These are phyloP conservation scores for Triticum turgidum DNA, from an alignment of 176 grass and related monocot species.

Conservation along the genomic window DNA sequence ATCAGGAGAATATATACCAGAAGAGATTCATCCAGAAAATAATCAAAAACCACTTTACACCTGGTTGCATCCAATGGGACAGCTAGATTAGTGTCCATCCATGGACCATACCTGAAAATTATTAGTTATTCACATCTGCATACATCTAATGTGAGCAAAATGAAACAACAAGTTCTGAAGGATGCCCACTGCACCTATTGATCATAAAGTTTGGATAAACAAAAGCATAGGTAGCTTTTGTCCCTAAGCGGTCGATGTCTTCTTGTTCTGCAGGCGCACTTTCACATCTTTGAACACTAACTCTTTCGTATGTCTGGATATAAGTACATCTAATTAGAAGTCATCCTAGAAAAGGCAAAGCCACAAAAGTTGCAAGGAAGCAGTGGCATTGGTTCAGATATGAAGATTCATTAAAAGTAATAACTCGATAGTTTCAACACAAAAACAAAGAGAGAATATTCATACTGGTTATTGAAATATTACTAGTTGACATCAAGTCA, in stretches of 20 bases:
- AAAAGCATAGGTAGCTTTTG: constrained; percentile 88
- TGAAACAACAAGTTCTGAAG: not conserved
- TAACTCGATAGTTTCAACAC: not conserved
- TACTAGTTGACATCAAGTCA: not conserved
- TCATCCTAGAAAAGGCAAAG: constrained; percentile 11
- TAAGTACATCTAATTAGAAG: constrained; percentile 18
- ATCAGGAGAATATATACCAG: constrained; percentile 39
- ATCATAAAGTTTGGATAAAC: constrained; percentile 99
- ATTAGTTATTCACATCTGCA: constrained; percentile 2
- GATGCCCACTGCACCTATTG: constrained; percentile 58
- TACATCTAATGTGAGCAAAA: not conserved
- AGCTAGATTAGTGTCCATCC: constrained; percentile 98
- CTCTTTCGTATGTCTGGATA: constrained; percentile 76
- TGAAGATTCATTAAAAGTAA: constrained; percentile 2
- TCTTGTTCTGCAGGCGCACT: constrained; percentile 39
- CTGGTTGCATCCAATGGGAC: constrained; percentile 64
- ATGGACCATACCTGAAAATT: constrained; percentile 81
- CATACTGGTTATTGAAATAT: not conserved
- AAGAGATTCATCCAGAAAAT: constrained; percentile 74
- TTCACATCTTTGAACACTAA: constrained; percentile 91
- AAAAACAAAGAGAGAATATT: constrained; percentile 1
- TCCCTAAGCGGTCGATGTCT: constrained; percentile 62
- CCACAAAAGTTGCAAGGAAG: not conserved
- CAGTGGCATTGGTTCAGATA: not conserved
- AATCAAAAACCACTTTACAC: constrained; percentile 96